These are phyloP conservation scores for Cyclotella kingstonii DNA, from an alignment of 108 stramenopile species.

Conservation along the genomic window DNA sequence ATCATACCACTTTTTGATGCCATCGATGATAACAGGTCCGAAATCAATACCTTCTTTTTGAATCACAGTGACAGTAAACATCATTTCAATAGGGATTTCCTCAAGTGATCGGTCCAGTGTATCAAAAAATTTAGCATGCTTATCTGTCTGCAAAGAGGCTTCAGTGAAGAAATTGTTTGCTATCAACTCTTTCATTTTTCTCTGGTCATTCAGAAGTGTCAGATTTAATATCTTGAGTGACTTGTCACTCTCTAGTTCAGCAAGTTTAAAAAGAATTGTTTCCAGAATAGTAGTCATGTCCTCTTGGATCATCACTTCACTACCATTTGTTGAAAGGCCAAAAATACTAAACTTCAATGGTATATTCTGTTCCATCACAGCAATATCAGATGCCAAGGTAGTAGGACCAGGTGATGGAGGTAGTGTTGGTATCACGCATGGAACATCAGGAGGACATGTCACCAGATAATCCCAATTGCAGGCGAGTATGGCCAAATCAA, in stretches of 20 bases:
- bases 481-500: conserved; percentile 9
- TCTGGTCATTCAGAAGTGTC: too few relatives aligned
- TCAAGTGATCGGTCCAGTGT: too few relatives aligned
- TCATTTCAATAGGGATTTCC: too few relatives aligned
- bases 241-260: conserved; percentile 6
- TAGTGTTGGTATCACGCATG: neutral
- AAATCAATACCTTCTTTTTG: neutral
- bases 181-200: neutral
- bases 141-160: too few relatives aligned
- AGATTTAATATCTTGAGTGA: conserved; percentile 9
- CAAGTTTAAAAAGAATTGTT: conserved; percentile 7
- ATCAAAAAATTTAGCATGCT: too few relatives aligned
- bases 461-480: conserved; percentile 10
- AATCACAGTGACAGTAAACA: conserved; percentile 1
- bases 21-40: conserved; percentile 5
- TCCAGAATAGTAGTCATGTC: conserved; percentile 5
- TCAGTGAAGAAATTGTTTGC: neutral
- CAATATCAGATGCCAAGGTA: neutral
- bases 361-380: neutral
- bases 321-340: neutral
- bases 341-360: neutral
- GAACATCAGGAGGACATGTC: conserved; percentile 1
- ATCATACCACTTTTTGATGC: neutral
- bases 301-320: neutral
- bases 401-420: neutral